phyloP scores from a whole-genome alignment of 345 rosid genomes.

The Passiflora organensis region DNA sequence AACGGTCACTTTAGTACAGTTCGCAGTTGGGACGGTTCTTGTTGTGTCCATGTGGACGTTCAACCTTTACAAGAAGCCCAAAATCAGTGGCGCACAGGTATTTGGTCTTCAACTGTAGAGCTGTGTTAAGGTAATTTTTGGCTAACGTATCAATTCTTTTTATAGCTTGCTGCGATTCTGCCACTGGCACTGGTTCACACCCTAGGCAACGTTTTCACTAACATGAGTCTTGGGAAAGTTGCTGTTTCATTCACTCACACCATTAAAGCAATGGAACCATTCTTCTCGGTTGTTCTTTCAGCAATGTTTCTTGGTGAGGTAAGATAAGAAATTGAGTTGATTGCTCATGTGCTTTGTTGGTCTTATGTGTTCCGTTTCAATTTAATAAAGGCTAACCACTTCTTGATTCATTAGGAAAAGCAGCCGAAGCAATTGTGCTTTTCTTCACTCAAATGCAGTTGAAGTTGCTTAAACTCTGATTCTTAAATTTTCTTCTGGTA shows the following conservation, averaged over 20 bases:
- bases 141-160: slow-evolving; percentile 2
- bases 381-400: neutral
- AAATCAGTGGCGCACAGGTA: slow-evolving; percentile 46
- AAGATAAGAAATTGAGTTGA: neutral
- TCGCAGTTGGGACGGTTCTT: slow-evolving; percentile 77
- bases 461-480: neutral
- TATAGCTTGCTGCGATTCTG: slow-evolving; percentile 69
- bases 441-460: slow-evolving; percentile 1
- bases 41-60: slow-evolving; percentile 73
- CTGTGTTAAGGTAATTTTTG: neutral
- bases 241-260: slow-evolving; percentile 99
- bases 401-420: neutral
- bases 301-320: slow-evolving; percentile 98
- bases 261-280: slow-evolving; percentile 98
- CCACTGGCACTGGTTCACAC: slow-evolving; percentile 89
- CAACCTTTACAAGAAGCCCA: slow-evolving; percentile 75
- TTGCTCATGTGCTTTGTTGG: neutral
- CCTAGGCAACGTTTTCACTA: slow-evolving; percentile 87
- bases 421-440: neutral
- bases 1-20: slow-evolving; percentile 62
- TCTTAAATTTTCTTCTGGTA: neutral
- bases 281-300: slow-evolving; percentile 90
- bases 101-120: neutral
- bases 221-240: slow-evolving; percentile 98
- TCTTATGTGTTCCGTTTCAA: too few relatives aligned